phyloP scores from a whole-genome alignment of 495 filamentous ascomycete species.

The Penicillium robsamsonii region DNA sequence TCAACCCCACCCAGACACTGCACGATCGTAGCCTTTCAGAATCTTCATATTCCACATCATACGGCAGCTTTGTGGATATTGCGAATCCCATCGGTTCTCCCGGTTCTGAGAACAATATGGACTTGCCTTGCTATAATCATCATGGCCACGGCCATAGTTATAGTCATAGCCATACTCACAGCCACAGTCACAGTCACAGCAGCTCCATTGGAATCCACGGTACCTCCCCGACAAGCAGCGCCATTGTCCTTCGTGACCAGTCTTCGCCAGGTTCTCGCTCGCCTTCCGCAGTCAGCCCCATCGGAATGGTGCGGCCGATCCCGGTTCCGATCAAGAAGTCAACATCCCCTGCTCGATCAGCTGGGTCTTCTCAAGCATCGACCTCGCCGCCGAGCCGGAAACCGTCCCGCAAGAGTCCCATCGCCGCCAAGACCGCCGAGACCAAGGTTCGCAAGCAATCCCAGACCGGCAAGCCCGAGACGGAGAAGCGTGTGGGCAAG shows the following conservation, averaged over 20 bases:
- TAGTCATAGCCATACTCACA: conserved; percentile 18
- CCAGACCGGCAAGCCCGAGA: conserved; percentile 72
- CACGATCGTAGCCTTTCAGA: conserved; percentile 83
- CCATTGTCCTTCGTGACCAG: conserved; percentile 37
- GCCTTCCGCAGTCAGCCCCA: conserved; percentile 61
- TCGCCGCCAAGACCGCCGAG: conserved; percentile 74
- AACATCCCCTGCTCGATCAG: conserved; percentile 54
- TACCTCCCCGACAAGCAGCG: conserved; percentile 40
- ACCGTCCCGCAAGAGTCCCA: conserved; percentile 69
- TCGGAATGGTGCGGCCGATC: conserved; percentile 58
- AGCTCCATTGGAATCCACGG: conserved; percentile 30
- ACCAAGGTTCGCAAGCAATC: conserved; percentile 72
- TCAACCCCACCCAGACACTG: conserved; percentile 82
- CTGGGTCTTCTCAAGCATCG: conserved; percentile 56
- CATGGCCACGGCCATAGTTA: conserved; percentile 28
- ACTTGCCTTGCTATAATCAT: conserved; percentile 51
- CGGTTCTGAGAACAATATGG: conserved; percentile 62
- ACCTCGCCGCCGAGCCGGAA: conserved; percentile 66
- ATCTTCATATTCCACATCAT: conserved; percentile 71
- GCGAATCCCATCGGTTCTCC: conserved; percentile 68
- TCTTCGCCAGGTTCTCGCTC: conserved; percentile 47
- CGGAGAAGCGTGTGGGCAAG: conserved; percentile 86
- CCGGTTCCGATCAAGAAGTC: conserved; percentile 70
- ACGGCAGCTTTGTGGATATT: conserved; percentile 81
- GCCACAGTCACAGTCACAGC: conserved; percentile 29